These are phyloP conservation scores for Lentinus polychrous DNA, from an alignment of 1,284 basidiomycete genomes.

Conservation along the genomic window DNA sequence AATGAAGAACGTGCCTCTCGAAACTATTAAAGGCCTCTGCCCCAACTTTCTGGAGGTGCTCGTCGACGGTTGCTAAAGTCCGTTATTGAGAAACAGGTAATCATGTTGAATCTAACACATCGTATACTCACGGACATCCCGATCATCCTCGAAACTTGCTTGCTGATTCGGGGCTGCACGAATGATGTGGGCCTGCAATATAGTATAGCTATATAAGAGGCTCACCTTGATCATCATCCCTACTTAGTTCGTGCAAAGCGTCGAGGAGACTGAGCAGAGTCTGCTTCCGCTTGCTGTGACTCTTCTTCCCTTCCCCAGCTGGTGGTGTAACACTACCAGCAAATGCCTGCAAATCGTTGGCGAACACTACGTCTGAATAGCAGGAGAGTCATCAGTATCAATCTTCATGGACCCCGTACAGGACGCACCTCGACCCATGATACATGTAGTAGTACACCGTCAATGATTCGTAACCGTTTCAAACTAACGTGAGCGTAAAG, in stretches of 20 bases:
- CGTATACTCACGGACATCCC: constrained; percentile 51
- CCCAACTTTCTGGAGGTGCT: constrained; percentile 56
- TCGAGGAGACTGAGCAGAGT: constrained; percentile 63
- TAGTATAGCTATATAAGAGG: constrained; percentile 8
- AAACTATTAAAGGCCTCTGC: constrained; percentile 58
- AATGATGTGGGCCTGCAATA: not conserved
- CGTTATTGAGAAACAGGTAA: not conserved
- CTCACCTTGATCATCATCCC: constrained; percentile 42
- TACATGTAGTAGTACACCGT: too few species aligned
- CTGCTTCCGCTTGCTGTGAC: constrained; percentile 40
- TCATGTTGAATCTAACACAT: not conserved
- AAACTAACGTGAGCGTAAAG: too few species aligned
- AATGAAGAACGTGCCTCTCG: constrained; percentile 36
- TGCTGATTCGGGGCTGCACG: constrained; percentile 27
- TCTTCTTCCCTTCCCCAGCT: constrained; percentile 12
- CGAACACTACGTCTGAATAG: too few species aligned
- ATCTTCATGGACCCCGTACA: too few species aligned
- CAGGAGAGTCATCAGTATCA: too few species aligned
- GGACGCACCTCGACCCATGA: too few species aligned
- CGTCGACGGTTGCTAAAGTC: constrained; percentile 51
- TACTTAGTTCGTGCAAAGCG: constrained; percentile 49
- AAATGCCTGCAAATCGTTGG: not conserved
- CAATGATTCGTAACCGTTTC: too few species aligned
- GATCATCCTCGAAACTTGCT: constrained; percentile 52
- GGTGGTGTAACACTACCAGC: not conserved